Evolutionary conservation across 2,329 filamentous ascomycete genomes (phyloP).

Genomic region (Trichoderma sp.): DNA sequence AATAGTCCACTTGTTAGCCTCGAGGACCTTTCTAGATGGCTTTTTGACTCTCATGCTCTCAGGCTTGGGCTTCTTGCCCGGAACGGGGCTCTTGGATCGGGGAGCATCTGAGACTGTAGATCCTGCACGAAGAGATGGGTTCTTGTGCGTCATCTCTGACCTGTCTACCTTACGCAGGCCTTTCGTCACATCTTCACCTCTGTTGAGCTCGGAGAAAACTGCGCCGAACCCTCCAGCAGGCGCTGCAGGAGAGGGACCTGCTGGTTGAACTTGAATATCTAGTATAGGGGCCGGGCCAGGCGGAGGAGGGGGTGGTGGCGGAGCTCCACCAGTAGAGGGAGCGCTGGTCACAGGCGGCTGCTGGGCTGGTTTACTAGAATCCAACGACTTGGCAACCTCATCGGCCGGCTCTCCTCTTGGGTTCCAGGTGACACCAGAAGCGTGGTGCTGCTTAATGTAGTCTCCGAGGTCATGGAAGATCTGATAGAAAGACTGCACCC

Average conservation of each 20-base stretch:
- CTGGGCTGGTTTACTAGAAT: constrained; percentile 26
- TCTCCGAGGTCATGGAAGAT: constrained; percentile 80
- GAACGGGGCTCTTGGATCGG: constrained; percentile 80
- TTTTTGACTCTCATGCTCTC: constrained; percentile 83
- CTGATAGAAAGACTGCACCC: constrained; percentile 89
- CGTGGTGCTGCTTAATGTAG: constrained; percentile 82
- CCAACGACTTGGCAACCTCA: constrained; percentile 61
- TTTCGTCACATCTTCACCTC: constrained; percentile 82
- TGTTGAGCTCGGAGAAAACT: constrained; percentile 89
- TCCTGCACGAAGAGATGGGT: constrained; percentile 75
- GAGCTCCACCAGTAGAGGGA: constrained; percentile 51
- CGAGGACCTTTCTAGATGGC: constrained; percentile 73
- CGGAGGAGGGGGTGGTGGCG: constrained; percentile 61
- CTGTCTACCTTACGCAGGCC: constrained; percentile 90
- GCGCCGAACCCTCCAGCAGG: constrained; percentile 67
- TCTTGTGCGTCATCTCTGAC: constrained; percentile 98
- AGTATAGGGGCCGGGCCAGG: constrained; percentile 68
- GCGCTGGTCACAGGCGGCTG: constrained; percentile 35
- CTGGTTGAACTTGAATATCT: constrained; percentile 50
- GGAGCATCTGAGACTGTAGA: constrained; percentile 65
- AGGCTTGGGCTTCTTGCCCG: constrained; percentile 82
- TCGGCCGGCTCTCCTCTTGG: constrained; percentile 68
- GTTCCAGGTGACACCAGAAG: constrained; percentile 84
- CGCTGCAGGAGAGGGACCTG: constrained; percentile 22
- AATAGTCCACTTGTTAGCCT: constrained; percentile 91